Evolutionary conservation across 495 filamentous ascomycete genomes (phyloP), one percentile per base, ranked within the genome.

Genomic region (Lineolata rhizophorae): DNA sequence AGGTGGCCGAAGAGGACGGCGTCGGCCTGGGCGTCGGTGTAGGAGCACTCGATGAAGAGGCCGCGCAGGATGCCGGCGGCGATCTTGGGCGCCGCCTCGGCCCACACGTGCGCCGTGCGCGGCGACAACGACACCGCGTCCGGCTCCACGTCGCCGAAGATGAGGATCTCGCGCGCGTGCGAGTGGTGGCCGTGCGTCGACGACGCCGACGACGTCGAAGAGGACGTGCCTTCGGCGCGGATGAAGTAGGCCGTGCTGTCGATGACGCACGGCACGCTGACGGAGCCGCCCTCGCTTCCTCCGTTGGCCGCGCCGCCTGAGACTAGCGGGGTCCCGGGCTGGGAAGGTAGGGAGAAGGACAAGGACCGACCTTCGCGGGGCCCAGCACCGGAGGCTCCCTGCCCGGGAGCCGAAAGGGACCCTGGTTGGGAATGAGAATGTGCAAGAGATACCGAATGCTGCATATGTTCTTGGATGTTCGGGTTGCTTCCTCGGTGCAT

Each of bases 11-110:
- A 97, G 2, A 97, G 62, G 5, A 64, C 62, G 18, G 71, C 66
- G 32, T 84, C 75, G 11, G 69, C 59, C 38, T 76, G 70, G 5
- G 60, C 61, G 44, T 92, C 70, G 38, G 76, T 76, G 48, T 80
- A 97, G 19, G 76, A 85, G 48, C 87, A 95, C 58, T 97, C 87
- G 42, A 97, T 93, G 45, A 94, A 80, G 4, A 97, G 72, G 6
- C 74, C 84, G 1, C 58, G 56, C 1, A 97, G 61, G 8, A 60
- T 54, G 1, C 77, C 76, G 1, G 55, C 48, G 3, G 57, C 68
- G 14, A 95, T 67, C 43, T 87, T 90, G 6, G 70, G 72, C 0
- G 82, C 90, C 1, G 85, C 84, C 41, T 81, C 70, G 28, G 61
- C 57, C 87, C 87, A 97, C 8, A 95, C 70, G 6, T 54, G 58